Conservation (phyloP, 176 grass and related monocot species). For the Musa schizocarpa region DNA sequence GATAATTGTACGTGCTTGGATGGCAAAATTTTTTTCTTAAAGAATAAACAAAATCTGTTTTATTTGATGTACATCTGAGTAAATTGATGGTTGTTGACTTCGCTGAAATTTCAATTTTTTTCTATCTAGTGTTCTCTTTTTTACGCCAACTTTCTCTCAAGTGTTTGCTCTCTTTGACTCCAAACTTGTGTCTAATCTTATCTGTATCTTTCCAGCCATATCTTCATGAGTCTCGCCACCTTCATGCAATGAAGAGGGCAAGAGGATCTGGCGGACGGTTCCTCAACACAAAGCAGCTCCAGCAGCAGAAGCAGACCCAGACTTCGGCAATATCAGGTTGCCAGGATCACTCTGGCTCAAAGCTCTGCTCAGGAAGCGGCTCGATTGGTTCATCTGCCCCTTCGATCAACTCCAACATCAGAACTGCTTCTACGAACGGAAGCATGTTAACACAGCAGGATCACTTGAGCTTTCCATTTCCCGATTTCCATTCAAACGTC, state of each 20-base stretch:
- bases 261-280: slow-evolving; percentile 88
- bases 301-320: slow-evolving; percentile 16
- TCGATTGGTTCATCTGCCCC: slow-evolving; percentile 22
- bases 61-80: too few species aligned
- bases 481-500: slow-evolving; percentile 24
- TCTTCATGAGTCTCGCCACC: slow-evolving; percentile 94
- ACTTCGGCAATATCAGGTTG: slow-evolving; percentile 19
- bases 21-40: too few species aligned
- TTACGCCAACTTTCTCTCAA: neutral
- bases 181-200: neutral
- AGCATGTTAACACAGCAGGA: slow-evolving; percentile 31
- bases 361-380: slow-evolving; percentile 19
- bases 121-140: neutral
- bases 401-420: slow-evolving; percentile 6
- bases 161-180: neutral
- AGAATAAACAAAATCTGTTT: too few species aligned
- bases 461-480: slow-evolving; percentile 19
- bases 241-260: slow-evolving; percentile 84
- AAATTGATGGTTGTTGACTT: too few species aligned
- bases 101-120: too few species aligned
- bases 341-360: slow-evolving; percentile 23
- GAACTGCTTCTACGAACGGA: slow-evolving; percentile 30
- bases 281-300: slow-evolving; percentile 71
- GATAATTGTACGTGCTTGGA: too few species aligned
- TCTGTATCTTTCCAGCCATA: slow-evolving; percentile 60